A percentile compares a stretch with the other conserved stretches of the same genome.
These are phyloP conservation scores for Serendipita sp. DNA, from an alignment of 768 basidiomycete species.

Conservation along the genomic window DNA sequence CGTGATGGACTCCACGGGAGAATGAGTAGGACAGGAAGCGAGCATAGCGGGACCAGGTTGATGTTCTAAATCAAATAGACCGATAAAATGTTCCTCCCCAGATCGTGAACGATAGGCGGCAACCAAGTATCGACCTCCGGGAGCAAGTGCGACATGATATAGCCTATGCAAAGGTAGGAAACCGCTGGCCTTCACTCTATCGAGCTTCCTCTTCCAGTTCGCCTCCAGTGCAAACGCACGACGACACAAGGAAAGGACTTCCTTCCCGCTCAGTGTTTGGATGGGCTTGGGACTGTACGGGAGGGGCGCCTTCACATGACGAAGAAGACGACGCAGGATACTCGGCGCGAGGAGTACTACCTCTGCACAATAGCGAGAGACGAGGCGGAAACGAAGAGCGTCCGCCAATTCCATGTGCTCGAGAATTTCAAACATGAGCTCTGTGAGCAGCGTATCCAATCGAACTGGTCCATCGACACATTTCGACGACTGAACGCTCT, in stretches of 20 bases:
- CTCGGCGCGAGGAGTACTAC: background rate
- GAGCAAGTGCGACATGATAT: background rate
- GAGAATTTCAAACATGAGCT: conserved; percentile 1
- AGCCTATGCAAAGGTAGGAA: background rate
- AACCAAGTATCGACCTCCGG: background rate
- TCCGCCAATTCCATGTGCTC: background rate
- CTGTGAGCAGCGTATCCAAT: background rate
- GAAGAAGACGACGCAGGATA: background rate
- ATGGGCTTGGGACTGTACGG: conserved; percentile 4
- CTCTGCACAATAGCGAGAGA: background rate
- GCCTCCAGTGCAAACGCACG: background rate
- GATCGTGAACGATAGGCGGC: background rate
- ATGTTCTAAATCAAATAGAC: background rate
- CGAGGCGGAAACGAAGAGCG: conserved; percentile 5
- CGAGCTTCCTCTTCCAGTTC: conserved; percentile 1
- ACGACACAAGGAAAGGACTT: background rate
- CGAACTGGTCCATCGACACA: background rate
- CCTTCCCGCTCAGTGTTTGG: background rate
- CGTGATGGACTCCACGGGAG: background rate
- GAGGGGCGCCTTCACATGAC: background rate
- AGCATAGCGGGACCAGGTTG: background rate
- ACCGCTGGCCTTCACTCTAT: background rate
- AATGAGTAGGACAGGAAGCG: background rate
- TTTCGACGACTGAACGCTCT: background rate
- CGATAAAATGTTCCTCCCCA: background rate